These are phyloP conservation scores for Myriosclerotinia scirpicola DNA, from an alignment of 2,329 filamentous ascomycete genomes.

Conservation along the genomic window DNA sequence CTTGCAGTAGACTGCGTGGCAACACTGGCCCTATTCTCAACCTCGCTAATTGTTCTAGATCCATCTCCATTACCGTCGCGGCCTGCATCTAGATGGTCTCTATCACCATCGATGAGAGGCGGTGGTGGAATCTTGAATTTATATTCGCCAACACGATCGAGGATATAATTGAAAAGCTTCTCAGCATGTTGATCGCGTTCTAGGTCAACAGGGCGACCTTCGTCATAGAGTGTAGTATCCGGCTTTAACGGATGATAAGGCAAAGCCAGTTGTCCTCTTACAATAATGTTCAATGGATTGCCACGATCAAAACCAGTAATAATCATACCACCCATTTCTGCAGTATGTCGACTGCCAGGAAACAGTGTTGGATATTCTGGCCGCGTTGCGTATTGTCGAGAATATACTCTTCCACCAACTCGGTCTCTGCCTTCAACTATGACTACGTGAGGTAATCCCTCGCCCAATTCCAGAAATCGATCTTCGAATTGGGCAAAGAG, in stretches of 20 bases:
- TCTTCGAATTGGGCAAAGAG: conserved; percentile 78
- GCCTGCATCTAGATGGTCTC: conserved; percentile 76
- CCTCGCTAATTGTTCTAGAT: conserved; percentile 67
- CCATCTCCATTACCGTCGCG: conserved; percentile 73
- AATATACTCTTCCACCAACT: conserved; percentile 91
- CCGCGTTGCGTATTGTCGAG: conserved; percentile 63
- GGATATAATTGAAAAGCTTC: conserved; percentile 89
- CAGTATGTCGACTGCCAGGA: conserved; percentile 68
- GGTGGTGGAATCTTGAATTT: conserved; percentile 73
- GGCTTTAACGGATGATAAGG: conserved; percentile 78
- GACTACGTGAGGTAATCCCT: conserved; percentile 71
- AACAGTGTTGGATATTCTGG: conserved; percentile 54
- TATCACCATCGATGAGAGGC: conserved; percentile 78
- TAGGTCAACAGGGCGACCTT: conserved; percentile 73
- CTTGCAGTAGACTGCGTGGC: conserved; percentile 55
- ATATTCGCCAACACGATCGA: conserved; percentile 88
- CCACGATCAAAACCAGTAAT: conserved; percentile 96
- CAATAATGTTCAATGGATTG: conserved; percentile 87
- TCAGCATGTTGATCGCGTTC: conserved; percentile 80
- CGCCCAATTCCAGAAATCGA: conserved; percentile 61
- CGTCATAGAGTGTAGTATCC: conserved; percentile 89
- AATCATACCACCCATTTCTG: conserved; percentile 97
- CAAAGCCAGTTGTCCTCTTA: conserved; percentile 85
- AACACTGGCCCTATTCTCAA: conserved; percentile 63
- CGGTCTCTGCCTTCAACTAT: conserved; percentile 84